These are phyloP conservation scores for Priceomyces medius DNA, from an alignment of 805 yeast species.

Conservation along the genomic window DNA sequence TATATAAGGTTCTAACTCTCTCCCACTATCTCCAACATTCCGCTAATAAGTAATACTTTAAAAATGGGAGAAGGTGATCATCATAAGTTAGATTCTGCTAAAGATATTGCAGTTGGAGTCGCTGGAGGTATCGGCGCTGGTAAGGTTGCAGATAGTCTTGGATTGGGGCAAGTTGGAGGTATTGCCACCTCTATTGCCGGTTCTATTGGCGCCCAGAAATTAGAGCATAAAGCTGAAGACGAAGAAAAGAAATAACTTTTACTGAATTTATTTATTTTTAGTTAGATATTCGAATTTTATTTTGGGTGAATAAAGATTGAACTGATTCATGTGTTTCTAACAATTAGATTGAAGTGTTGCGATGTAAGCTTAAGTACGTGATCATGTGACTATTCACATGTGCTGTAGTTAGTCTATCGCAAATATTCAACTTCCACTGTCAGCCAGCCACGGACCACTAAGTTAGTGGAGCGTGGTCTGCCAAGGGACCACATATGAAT, in stretches of 20 bases:
- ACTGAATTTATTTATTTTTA: too few species aligned
- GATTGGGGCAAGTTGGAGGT: slow-evolving; percentile 33
- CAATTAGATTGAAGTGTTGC: too few species aligned
- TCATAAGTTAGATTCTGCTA: slow-evolving; percentile 15
- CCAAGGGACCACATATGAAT: too few species aligned
- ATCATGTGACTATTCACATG: too few species aligned
- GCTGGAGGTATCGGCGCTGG: slow-evolving; percentile 41
- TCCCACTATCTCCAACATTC: not conserved
- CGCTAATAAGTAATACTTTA: not conserved
- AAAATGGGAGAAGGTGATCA: slow-evolving; percentile 12
- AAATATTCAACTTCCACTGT: too few species aligned
- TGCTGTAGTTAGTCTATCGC: too few species aligned
- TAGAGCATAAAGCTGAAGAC: slow-evolving; percentile 25
- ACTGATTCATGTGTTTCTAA: too few species aligned
- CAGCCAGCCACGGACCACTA: too few species aligned
- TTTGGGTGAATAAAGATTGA: too few species aligned
- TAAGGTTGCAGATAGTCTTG: slow-evolving; percentile 34
- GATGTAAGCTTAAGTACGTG: too few species aligned
- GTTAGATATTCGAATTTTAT: too few species aligned
- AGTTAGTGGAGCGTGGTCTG: too few species aligned
- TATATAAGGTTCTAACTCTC: not conserved
- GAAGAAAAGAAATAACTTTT: slow-evolving; percentile 8
- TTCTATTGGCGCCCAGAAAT: slow-evolving; percentile 32
- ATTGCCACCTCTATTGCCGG: slow-evolving; percentile 34
- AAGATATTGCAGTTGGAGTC: slow-evolving; percentile 34